Evolutionary conservation across 2,329 filamentous ascomycete genomes (phyloP).

Genomic region (Colletotrichum sp.): DNA sequence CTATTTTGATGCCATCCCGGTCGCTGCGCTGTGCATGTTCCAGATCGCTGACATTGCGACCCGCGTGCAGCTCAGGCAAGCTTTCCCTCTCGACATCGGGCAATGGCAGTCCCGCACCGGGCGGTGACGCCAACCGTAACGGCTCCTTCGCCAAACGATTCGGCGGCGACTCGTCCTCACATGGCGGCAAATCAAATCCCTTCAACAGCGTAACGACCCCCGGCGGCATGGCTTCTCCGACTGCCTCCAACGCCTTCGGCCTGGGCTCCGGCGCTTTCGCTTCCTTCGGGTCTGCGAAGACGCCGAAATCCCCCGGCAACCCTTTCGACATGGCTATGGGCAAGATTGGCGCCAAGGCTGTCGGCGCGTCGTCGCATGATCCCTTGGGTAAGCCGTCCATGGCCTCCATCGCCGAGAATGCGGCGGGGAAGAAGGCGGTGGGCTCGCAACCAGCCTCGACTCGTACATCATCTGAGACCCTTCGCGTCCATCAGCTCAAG

Average conservation of each 20-base stretch:
- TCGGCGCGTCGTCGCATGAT: constrained; percentile 42
- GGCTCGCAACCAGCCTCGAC: constrained; percentile 20
- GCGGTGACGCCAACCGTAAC: constrained; percentile 66
- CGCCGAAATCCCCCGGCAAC: constrained; percentile 83
- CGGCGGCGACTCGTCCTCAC: constrained; percentile 74
- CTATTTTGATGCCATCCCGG: constrained; percentile 16
- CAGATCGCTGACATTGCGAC: constrained; percentile 21
- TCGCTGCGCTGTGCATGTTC: neutral
- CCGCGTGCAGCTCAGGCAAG: constrained; percentile 73
- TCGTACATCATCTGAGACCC: constrained; percentile 18
- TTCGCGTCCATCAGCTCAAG: constrained; percentile 57
- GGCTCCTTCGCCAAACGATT: constrained; percentile 73
- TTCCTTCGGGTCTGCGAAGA: constrained; percentile 88
- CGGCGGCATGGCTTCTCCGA: constrained; percentile 75
- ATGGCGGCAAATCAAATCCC: constrained; percentile 77
- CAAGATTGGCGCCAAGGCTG: constrained; percentile 51
- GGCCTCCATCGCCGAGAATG: constrained; percentile 63
- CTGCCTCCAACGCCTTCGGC: constrained; percentile 89
- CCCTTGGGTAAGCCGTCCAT: constrained; percentile 46
- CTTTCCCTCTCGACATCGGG: constrained; percentile 84
- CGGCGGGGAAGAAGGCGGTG: constrained; percentile 37
- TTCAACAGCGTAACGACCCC: constrained; percentile 79
- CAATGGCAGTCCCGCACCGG: constrained; percentile 55
- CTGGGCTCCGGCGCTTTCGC: constrained; percentile 95
- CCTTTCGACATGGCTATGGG: constrained; percentile 78